Conservation (phyloP, 2,329 filamentous ascomycete genomes). For the Lasiodiplodia gonubiensis region DNA sequence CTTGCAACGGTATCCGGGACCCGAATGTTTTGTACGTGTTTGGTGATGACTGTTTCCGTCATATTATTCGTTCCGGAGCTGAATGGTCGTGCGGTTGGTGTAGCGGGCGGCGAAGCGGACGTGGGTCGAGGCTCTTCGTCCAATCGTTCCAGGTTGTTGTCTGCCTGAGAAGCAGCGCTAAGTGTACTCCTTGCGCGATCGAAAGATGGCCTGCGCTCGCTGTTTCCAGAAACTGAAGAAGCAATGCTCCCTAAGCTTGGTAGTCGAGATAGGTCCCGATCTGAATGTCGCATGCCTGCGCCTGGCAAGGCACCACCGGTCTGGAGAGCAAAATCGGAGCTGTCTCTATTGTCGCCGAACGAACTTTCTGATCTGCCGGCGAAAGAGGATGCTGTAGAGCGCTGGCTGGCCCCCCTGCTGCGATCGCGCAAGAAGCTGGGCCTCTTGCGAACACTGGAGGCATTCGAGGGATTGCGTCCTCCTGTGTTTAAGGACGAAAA, state of each 20-base stretch:
- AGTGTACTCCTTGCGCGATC: slow-evolving; percentile 51
- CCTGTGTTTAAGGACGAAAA: not conserved
- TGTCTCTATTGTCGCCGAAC: slow-evolving; percentile 67
- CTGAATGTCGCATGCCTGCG: slow-evolving; percentile 53
- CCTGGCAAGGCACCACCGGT: slow-evolving; percentile 75
- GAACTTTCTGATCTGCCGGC: slow-evolving; percentile 60
- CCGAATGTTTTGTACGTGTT: slow-evolving; percentile 87
- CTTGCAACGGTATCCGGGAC: slow-evolving; percentile 87
- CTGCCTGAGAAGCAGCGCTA: slow-evolving; percentile 46
- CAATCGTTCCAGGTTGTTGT: slow-evolving; percentile 59
- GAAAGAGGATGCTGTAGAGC: slow-evolving; percentile 64
- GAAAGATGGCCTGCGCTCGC: slow-evolving; percentile 50
- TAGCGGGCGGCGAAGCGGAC: slow-evolving; percentile 63
- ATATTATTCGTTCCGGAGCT: slow-evolving; percentile 62
- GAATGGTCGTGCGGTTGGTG: slow-evolving; percentile 64
- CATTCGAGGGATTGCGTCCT: slow-evolving; percentile 11
- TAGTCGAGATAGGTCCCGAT: slow-evolving; percentile 68
- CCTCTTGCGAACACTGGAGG: slow-evolving; percentile 44
- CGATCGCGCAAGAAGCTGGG: slow-evolving; percentile 63
- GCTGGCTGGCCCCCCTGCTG: slow-evolving; percentile 56
- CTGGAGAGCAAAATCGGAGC: slow-evolving; percentile 80
- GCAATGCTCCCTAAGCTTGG: slow-evolving; percentile 90
- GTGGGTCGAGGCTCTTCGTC: slow-evolving; percentile 62
- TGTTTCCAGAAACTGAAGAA: slow-evolving; percentile 68
- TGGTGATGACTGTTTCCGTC: slow-evolving; percentile 86